Evolutionary conservation across 371 early-diverging fungal genomes (phyloP).

Genomic region (Choanephora cucurbitarum): DNA sequence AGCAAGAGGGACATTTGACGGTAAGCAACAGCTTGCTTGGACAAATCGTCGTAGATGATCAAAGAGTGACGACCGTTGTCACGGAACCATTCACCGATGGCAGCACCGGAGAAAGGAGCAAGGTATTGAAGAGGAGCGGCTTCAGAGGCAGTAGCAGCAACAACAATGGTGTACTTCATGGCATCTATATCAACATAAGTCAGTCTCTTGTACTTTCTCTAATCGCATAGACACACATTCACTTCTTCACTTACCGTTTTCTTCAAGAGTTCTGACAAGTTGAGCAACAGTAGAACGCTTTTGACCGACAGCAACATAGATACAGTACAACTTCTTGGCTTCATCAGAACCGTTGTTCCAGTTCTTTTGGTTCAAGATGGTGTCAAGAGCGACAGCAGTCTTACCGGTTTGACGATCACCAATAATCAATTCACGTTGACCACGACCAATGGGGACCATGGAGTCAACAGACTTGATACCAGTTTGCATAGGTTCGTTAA

Average conservation of each 20-base stretch:
- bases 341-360: slow-evolving; percentile 74
- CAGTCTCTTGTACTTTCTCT: not conserved
- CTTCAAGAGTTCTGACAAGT: slow-evolving; percentile 95
- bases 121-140: slow-evolving; percentile 95
- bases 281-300: slow-evolving; percentile 98
- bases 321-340: slow-evolving; percentile 82
- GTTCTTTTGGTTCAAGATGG: slow-evolving; percentile 96
- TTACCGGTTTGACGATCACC: slow-evolving; percentile 98
- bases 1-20: slow-evolving; percentile 97
- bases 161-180: slow-evolving; percentile 90
- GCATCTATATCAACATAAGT: slow-evolving; percentile 20
- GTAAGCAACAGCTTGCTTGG: slow-evolving; percentile 98
- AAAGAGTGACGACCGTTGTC: slow-evolving; percentile 94
- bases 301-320: slow-evolving; percentile 97
- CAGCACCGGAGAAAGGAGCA: slow-evolving; percentile 95
- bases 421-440: slow-evolving; percentile 98
- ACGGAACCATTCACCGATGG: slow-evolving; percentile 94
- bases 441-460: slow-evolving; percentile 98
- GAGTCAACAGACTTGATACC: slow-evolving; percentile 98
- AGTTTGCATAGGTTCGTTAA: slow-evolving; percentile 97
- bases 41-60: slow-evolving; percentile 97
- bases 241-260: slow-evolving; percentile 52
- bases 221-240: not conserved
- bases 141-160: slow-evolving; percentile 97
- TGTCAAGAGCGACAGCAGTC: slow-evolving; percentile 95